A percentile compares a stretch with the other conserved stretches of the same genome.
Evolutionary conservation across 306 rosid species (phyloP).

Genomic region (Inga leiocalycina): DNA sequence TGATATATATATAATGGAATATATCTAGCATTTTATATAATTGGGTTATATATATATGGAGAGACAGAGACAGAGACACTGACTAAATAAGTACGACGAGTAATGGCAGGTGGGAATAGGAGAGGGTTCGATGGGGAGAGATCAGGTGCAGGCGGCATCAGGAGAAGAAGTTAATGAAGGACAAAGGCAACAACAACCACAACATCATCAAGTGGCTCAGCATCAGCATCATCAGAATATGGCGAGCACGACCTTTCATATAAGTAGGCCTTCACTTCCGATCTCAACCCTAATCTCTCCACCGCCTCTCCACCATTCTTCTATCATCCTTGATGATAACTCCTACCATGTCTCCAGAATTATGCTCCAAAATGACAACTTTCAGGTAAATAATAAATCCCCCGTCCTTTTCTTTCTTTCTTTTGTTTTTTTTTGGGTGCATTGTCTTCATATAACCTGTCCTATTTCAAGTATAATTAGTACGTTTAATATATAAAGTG

Average conservation of each 20-base stretch:
- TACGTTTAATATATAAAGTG: background rate
- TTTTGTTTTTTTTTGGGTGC: background rate
- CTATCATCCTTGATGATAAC: constrained; percentile 69
- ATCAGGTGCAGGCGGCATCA: constrained; percentile 45
- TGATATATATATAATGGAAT: constrained; percentile 14
- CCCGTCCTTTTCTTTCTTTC: background rate
- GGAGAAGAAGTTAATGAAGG: constrained; percentile 54
- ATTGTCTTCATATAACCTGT: background rate
- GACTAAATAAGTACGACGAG: background rate
- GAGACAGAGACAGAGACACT: too few species aligned
- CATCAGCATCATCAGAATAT: constrained; percentile 42
- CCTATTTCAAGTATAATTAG: background rate
- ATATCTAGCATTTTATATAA: background rate
- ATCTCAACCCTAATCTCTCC: constrained; percentile 69
- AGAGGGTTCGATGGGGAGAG: constrained; percentile 68
- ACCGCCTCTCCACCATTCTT: constrained; percentile 66
- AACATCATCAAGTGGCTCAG: constrained; percentile 47
- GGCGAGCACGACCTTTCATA: constrained; percentile 59
- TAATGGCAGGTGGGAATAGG: constrained; percentile 66
- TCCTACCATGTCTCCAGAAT: constrained; percentile 62
- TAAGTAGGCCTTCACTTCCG: constrained; percentile 61
- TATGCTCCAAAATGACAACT: constrained; percentile 66
- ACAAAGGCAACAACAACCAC: constrained; percentile 50
- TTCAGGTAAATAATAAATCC: constrained; percentile 51
- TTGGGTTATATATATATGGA: background rate